These are phyloP conservation scores for Tephrocybe sp. DNA, from an alignment of 768 basidiomycete species.

Conservation along the genomic window DNA sequence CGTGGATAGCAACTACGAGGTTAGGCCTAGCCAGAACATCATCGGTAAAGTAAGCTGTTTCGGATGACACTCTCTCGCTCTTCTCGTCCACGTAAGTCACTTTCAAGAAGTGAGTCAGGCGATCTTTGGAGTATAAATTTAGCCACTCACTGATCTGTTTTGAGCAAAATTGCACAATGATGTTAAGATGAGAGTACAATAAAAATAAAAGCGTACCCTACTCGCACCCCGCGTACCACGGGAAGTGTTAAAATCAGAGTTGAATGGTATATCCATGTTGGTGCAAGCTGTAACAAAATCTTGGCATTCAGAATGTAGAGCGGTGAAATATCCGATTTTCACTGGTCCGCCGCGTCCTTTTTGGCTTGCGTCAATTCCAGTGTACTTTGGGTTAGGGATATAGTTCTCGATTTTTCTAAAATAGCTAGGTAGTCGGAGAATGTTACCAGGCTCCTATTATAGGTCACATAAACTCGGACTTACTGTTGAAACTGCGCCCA, in stretches of 20 bases:
- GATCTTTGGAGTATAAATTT: neutral
- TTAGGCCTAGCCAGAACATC: conserved; percentile 61
- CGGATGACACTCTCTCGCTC: conserved; percentile 54
- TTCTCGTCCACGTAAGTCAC: conserved; percentile 64
- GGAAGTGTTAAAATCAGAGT: conserved; percentile 55
- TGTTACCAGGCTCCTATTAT: too few species aligned
- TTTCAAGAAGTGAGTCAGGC: conserved; percentile 22
- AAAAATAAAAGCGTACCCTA: conserved; percentile 36
- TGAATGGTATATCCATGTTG: conserved; percentile 50
- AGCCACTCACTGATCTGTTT: conserved; percentile 29
- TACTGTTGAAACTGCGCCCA: conserved; percentile 55
- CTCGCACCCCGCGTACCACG: conserved; percentile 56
- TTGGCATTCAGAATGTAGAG: conserved; percentile 35
- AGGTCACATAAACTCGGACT: too few species aligned
- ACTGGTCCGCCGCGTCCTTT: conserved; percentile 55
- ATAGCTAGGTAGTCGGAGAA: conserved; percentile 39
- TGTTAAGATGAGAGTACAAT: neutral
- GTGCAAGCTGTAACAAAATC: conserved; percentile 54
- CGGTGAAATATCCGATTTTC: conserved; percentile 49
- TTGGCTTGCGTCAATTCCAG: conserved; percentile 41
- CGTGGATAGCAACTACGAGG: conserved; percentile 53
- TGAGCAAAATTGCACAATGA: neutral
- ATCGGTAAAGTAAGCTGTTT: conserved; percentile 62
- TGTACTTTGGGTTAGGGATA: conserved; percentile 42
- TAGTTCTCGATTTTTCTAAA: conserved; percentile 66